Evolutionary conservation across 257 asterid genomes (phyloP).

Genomic region (Ilex asprella): DNA sequence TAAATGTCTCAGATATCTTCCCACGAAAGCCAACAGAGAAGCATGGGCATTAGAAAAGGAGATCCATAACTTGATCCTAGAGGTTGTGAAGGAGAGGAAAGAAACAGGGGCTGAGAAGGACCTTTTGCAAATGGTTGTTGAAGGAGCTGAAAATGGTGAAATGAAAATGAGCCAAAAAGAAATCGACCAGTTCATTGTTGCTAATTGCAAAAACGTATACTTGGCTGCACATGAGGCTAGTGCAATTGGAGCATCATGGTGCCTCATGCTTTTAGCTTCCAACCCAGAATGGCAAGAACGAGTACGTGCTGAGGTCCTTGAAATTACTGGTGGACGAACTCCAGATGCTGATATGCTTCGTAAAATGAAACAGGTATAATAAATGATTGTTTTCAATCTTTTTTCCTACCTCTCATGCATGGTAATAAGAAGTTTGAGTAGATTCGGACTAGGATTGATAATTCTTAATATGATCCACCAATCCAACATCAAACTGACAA

Average conservation of each 20-base stretch:
- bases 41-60: conserved; percentile 49
- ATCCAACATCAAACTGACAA: no score
- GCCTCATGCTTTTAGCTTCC: conserved; percentile 45
- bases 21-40: conserved; percentile 40
- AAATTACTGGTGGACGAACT: conserved; percentile 24
- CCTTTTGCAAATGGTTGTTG: conserved; percentile 30
- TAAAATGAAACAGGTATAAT: conserved; percentile 39
- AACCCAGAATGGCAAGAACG: conserved; percentile 43
- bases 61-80: conserved; percentile 29
- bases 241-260: conserved; percentile 47
- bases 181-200: conserved; percentile 35
- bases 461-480: no score
- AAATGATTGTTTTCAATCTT: not conserved
- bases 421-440: no score
- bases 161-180: conserved; percentile 7
- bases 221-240: conserved; percentile 45
- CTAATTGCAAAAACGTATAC: conserved; percentile 43
- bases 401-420: no score
- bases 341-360: conserved; percentile 38
- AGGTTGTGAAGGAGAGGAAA: conserved; percentile 31
- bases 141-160: conserved; percentile 27
- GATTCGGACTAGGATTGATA: no score
- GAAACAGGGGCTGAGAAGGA: conserved; percentile 33
- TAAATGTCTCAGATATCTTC: conserved; percentile 28
- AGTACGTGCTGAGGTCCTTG: conserved; percentile 25